Conservation (phyloP, 257 asterid genomes). For the Solanum bulbocastanum region DNA sequence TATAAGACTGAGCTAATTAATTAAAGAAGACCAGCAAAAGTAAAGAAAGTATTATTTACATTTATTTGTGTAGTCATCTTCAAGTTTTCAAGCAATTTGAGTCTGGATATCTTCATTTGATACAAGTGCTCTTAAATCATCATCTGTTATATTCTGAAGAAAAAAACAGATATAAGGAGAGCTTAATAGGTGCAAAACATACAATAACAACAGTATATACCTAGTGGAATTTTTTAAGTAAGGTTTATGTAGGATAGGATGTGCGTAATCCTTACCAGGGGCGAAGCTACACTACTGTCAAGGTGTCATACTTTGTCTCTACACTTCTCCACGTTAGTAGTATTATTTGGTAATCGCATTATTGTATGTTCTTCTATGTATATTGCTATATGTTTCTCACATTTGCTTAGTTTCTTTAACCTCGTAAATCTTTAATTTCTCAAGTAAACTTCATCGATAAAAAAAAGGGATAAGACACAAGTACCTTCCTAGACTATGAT, state of each 20-base stretch:
- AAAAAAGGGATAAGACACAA: too few species aligned
- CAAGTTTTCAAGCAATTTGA: constrained; percentile 56
- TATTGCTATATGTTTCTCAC: too few species aligned
- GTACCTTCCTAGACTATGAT: too few species aligned
- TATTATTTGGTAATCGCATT: too few species aligned
- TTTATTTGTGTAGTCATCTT: constrained; percentile 17
- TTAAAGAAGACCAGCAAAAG: not conserved
- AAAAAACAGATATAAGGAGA: not conserved
- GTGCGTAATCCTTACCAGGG: not conserved
- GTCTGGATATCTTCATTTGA: constrained; percentile 83
- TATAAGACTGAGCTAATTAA: not conserved
- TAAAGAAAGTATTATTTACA: not conserved
- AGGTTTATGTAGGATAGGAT: not conserved
- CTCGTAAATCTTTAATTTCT: not conserved
- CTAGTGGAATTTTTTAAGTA: not conserved
- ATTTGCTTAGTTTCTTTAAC: too few species aligned
- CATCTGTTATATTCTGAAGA: constrained; percentile 49
- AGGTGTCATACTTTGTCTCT: too few species aligned
- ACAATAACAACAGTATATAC: not conserved
- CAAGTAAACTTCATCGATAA: too few species aligned
- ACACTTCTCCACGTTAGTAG: too few species aligned
- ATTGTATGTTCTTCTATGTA: too few species aligned
- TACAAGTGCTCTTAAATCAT: constrained; percentile 63
- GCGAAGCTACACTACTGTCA: too few species aligned
- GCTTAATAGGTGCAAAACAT: not conserved